A percentile compares a stretch with the other conserved stretches of the same genome.
Conservation (phyloP, 1,284 basidiomycete species). For the Mixia osmundae region DNA sequence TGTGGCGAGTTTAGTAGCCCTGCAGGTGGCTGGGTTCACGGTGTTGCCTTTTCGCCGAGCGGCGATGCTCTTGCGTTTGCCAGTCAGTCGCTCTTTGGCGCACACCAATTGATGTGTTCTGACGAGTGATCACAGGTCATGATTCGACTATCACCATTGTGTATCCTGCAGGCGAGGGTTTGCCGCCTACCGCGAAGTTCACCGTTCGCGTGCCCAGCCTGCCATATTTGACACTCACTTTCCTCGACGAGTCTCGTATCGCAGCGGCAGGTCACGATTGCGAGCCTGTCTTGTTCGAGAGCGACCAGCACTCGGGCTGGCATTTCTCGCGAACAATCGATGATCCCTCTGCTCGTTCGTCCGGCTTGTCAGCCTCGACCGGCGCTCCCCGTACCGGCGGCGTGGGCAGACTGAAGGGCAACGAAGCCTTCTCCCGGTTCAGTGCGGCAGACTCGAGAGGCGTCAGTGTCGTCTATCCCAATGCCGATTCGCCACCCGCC, state of each 20-base stretch:
- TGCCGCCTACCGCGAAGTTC: conserved; percentile 30
- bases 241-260: conserved; percentile 53
- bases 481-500: conserved; percentile 17
- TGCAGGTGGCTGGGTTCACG: conserved; percentile 88
- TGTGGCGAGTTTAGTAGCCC: conserved; percentile 81
- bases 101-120: background rate
- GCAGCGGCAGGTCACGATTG: conserved; percentile 95
- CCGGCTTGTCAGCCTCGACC: conserved; percentile 8
- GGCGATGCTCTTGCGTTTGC: conserved; percentile 82
- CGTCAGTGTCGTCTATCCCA: conserved; percentile 28
- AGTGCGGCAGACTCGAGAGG: conserved; percentile 76
- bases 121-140: conserved; percentile 26
- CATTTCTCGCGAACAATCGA: conserved; percentile 54
- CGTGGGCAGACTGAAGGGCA: conserved; percentile 62
- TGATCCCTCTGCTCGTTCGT: conserved; percentile 26
- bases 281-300: conserved; percentile 69
- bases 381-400: conserved; percentile 24
- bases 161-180: conserved; percentile 44
- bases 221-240: conserved; percentile 59
- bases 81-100: conserved; percentile 31
- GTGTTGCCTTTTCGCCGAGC: conserved; percentile 82
- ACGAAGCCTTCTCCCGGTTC: conserved; percentile 88
- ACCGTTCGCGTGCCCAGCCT: conserved; percentile 50
- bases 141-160: conserved; percentile 75
- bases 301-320: conserved; percentile 43